Percentiles rank a stretch among this genome's conserved stretches.
These are phyloP conservation scores for Ustilago shanxiensis DNA, from an alignment of 1,284 basidiomycete genomes.

Conservation along the genomic window DNA sequence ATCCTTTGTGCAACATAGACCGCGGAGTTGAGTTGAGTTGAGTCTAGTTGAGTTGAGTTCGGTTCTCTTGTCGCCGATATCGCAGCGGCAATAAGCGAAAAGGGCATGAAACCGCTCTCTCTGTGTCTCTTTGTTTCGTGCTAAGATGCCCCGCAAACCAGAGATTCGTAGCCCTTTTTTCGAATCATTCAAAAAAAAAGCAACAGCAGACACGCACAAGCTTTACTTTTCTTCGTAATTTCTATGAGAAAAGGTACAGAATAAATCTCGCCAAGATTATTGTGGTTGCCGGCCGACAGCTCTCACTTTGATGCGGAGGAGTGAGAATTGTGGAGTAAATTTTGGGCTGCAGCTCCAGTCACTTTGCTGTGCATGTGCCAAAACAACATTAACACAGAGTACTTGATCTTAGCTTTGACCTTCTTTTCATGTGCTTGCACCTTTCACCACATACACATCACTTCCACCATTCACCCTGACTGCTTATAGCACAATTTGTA, in stretches of 20 bases:
- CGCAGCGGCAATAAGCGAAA: not conserved
- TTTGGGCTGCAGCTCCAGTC: not conserved
- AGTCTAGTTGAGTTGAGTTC: no score
- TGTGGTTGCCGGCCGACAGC: slow-evolving; percentile 4
- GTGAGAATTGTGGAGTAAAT: not conserved
- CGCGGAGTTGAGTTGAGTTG: not conserved
- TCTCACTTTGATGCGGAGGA: not conserved
- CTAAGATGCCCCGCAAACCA: not conserved
- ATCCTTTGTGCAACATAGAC: not conserved
- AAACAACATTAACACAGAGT: no score
- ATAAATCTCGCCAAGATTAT: not conserved
- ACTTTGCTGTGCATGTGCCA: not conserved
- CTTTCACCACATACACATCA: not conserved
- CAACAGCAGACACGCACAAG: not conserved
- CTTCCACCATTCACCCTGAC: not conserved
- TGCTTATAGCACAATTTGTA: no score
- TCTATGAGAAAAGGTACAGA: not conserved
- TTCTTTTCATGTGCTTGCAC: not conserved
- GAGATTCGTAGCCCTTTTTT: not conserved
- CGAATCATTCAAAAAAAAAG: not conserved
- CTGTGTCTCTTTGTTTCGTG: not conserved
- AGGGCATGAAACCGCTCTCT: no score
- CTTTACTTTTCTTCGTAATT: not conserved
- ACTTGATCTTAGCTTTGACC: no score
- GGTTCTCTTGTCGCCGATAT: slow-evolving; percentile 5